These are phyloP conservation scores for Diplocarpon mali DNA, from an alignment of 2,329 filamentous ascomycete species.

Conservation along the genomic window DNA sequence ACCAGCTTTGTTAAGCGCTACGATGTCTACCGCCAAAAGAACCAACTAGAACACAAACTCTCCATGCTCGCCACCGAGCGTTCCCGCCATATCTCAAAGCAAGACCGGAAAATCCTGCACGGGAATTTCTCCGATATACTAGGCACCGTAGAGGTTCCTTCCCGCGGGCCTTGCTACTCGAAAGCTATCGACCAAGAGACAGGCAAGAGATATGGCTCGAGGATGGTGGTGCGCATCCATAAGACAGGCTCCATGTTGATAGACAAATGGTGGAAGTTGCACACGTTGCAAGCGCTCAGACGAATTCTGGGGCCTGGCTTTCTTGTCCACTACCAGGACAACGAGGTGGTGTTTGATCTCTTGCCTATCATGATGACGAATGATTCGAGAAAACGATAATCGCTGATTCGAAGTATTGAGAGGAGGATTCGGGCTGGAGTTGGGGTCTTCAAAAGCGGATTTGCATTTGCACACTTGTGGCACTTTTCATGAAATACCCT, in stretches of 20 bases:
- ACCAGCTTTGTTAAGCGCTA: conserved; percentile 49
- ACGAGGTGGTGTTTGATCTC: conserved; percentile 48
- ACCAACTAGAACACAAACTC: conserved; percentile 48
- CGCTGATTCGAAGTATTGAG: not conserved
- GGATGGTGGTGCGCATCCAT: conserved; percentile 49
- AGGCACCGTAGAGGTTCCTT: conserved; percentile 54
- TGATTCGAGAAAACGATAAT: not conserved
- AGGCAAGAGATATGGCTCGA: conserved; percentile 48
- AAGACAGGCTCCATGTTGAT: conserved; percentile 49
- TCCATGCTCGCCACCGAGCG: conserved; percentile 48
- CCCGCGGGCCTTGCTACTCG: conserved; percentile 53
- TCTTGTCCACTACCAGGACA: conserved; percentile 49
- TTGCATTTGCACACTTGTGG: not conserved
- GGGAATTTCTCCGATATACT: conserved; percentile 55
- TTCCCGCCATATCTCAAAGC: conserved; percentile 52
- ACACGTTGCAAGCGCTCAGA: conserved; percentile 49
- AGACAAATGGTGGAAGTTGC: conserved; percentile 65
- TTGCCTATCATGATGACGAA: conserved; percentile 31
- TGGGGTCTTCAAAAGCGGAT: not conserved
- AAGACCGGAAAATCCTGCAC: conserved; percentile 56
- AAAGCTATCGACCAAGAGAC: conserved; percentile 51
- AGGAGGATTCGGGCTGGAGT: not conserved
- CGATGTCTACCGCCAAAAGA: conserved; percentile 52
- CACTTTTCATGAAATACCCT: no score
- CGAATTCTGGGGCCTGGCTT: conserved; percentile 51